These are phyloP conservation scores for Thielaviopsis musarum DNA, from an alignment of 2,329 filamentous ascomycete genomes.

Conservation along the genomic window DNA sequence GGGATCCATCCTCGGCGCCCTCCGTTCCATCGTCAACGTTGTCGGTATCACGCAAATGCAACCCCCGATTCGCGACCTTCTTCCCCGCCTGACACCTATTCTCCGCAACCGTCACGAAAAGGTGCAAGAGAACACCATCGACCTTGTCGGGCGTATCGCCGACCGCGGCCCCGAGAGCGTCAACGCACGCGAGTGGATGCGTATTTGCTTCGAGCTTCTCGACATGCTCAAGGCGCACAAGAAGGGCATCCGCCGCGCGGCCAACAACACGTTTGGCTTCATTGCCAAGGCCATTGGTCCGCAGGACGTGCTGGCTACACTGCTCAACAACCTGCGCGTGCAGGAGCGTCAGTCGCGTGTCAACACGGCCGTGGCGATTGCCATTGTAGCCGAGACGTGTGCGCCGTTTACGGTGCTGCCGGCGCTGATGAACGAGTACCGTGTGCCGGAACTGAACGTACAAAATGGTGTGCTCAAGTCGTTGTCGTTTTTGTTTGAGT, in stretches of 20 bases:
- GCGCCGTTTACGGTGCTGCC: slow-evolving; percentile 97
- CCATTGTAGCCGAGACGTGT: slow-evolving; percentile 95
- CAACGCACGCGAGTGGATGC: slow-evolving; percentile 97
- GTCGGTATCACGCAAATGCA: slow-evolving; percentile 98
- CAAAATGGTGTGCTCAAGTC: slow-evolving; percentile 98
- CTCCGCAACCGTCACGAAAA: slow-evolving; percentile 97
- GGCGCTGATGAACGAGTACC: slow-evolving; percentile 97
- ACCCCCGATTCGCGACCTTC: slow-evolving; percentile 86
- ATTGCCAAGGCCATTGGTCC: slow-evolving; percentile 98
- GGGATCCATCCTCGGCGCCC: slow-evolving; percentile 84
- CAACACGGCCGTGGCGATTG: slow-evolving; percentile 95
- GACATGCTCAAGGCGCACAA: slow-evolving; percentile 99
- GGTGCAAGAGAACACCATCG: slow-evolving; percentile 97
- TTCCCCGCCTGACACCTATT: slow-evolving; percentile 93
- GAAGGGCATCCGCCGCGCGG: slow-evolving; percentile 93
- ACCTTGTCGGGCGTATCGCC: slow-evolving; percentile 92
- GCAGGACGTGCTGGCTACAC: slow-evolving; percentile 86
- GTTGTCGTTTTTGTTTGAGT: slow-evolving; percentile 93
- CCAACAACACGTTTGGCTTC: slow-evolving; percentile 99
- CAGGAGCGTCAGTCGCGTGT: slow-evolving; percentile 97
- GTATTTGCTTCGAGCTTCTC: slow-evolving; percentile 95
- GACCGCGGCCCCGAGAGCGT: slow-evolving; percentile 93
- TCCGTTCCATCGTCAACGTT: slow-evolving; percentile 92
- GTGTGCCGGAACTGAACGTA: slow-evolving; percentile 93
- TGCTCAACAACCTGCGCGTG: slow-evolving; percentile 91